Conservation (phyloP, 305 asterid genomes). For the Rubia peregrina region DNA sequence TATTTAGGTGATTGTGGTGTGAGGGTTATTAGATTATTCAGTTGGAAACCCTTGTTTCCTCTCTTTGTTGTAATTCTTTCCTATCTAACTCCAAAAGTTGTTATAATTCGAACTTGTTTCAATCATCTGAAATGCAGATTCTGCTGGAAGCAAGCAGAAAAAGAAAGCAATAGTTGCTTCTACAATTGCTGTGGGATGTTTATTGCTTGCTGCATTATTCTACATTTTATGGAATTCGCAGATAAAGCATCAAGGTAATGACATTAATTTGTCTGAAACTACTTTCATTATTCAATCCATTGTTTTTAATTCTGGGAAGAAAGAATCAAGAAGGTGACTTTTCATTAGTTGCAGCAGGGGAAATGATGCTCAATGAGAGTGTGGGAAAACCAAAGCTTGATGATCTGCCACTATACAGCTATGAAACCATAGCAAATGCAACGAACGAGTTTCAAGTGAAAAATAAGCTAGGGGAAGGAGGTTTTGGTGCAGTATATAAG, state of each 20-base stretch:
- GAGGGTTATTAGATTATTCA: no score
- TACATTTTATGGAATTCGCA: neutral
- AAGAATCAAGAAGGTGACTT: neutral
- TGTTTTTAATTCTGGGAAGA: neutral
- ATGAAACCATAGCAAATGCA: constrained; percentile 14
- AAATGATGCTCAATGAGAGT: neutral
- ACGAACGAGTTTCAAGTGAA: neutral
- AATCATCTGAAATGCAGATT: constrained; percentile 1
- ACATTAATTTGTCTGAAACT: neutral
- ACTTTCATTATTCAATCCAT: neutral
- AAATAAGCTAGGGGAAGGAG: neutral
- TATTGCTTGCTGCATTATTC: neutral
- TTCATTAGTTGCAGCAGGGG: neutral
- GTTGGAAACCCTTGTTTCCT: no score
- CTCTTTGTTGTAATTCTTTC: neutral
- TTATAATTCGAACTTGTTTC: no score
- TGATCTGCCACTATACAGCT: constrained; percentile 10
- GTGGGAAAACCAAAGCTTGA: neutral
- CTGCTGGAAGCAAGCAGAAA: neutral
- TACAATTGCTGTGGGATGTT: neutral
- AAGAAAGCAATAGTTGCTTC: neutral
- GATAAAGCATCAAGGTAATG: neutral
- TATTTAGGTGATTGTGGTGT: no score
- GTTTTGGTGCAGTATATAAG: constrained; percentile 1
- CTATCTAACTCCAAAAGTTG: neutral